Base-by-base conservation (phyloP, 768 basidiomycete genomes). In the Kwoniella sp. region DNA sequence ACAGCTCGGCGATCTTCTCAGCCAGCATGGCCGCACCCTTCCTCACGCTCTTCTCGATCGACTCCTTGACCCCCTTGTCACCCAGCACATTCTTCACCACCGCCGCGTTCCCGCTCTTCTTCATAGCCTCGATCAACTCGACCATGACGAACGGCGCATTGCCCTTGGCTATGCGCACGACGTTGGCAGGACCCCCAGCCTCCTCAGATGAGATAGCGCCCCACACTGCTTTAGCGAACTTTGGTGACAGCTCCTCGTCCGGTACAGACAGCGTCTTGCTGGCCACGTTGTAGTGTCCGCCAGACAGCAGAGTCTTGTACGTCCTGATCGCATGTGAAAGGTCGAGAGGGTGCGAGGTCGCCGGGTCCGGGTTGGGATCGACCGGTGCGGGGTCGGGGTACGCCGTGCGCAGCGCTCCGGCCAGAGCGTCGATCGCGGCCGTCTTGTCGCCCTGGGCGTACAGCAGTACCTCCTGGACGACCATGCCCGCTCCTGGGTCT, bases 291-390 rank as follows among this genome's bases (percentile, higher is more conserved):
- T 84, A 95, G 69, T 92, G 89, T 0, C 91, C 91, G 5, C 91
- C 91, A 68, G 92, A 89, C 1, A 95, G 79, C 5, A 95, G 82
- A 5, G 83, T 83, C 71, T 95, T 95, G 80, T 89, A 92, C 42
- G 91, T 67, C 33, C 91, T 80, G 3, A 87, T 85, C 0, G 85
- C 81, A 62, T 89, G 88, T 1, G 89, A 82, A 11, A 90, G 79
- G 65, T 92, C 85, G 52, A 92, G 85, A 14, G 81, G 80, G 73
- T 90, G 88, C 0, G 80, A 79, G 10, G 69, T 70, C 4, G 49
- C 29, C 4, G 44, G 51, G 39, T 48, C 36, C 1, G 67, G 53
- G 15, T 64, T 48, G 20, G 50, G 42, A 28, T 56, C 26, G 22
- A 56, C 52, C 19, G 50, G 50, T 10, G 82, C 78, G 0, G 84